Percentiles rank a stretch among this genome's conserved stretches.
Conservation (phyloP, 306 rosid species). For the Quercus glauca region DNA sequence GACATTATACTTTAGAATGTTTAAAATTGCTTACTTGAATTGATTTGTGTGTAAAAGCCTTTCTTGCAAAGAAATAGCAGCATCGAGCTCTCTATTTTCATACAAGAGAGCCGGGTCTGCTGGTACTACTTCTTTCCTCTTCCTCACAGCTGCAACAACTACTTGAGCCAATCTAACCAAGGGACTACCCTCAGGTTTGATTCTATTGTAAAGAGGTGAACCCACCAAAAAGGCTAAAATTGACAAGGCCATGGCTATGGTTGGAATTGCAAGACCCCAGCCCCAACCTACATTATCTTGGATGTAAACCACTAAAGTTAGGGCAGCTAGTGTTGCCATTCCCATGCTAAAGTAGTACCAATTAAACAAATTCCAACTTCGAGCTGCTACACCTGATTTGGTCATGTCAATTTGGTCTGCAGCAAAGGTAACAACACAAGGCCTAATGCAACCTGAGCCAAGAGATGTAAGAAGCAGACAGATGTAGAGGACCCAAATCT, state of each 20-base stretch:
- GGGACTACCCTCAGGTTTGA: conserved; percentile 71
- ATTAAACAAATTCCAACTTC: conserved; percentile 75
- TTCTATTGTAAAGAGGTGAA: conserved; percentile 50
- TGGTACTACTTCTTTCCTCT: conserved; percentile 46
- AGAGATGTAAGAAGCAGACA: conserved; percentile 71
- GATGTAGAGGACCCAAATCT: conserved; percentile 49
- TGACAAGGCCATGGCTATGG: conserved; percentile 62
- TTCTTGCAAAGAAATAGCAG: conserved; percentile 50
- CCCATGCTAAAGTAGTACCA: conserved; percentile 74
- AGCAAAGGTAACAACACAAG: conserved; percentile 79
- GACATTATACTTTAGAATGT: too few species aligned
- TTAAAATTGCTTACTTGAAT: conserved; percentile 37
- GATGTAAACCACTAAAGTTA: conserved; percentile 66
- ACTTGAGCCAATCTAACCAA: conserved; percentile 70
- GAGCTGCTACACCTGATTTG: conserved; percentile 35
- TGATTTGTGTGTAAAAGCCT: conserved; percentile 64
- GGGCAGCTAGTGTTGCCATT: conserved; percentile 63
- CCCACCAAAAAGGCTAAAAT: conserved; percentile 57
- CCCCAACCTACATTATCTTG: conserved; percentile 85
- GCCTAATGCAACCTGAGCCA: conserved; percentile 75
- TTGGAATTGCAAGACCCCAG: conserved; percentile 77
- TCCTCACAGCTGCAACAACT: conserved; percentile 55
- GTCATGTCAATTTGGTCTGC: conserved; percentile 81
- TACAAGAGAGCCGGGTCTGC: conserved; percentile 42
- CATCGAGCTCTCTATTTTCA: conserved; percentile 60